Evolutionary conservation across 1,284 basidiomycete species (phyloP).

Genomic region (Pseudozyma hubeiensis): DNA sequence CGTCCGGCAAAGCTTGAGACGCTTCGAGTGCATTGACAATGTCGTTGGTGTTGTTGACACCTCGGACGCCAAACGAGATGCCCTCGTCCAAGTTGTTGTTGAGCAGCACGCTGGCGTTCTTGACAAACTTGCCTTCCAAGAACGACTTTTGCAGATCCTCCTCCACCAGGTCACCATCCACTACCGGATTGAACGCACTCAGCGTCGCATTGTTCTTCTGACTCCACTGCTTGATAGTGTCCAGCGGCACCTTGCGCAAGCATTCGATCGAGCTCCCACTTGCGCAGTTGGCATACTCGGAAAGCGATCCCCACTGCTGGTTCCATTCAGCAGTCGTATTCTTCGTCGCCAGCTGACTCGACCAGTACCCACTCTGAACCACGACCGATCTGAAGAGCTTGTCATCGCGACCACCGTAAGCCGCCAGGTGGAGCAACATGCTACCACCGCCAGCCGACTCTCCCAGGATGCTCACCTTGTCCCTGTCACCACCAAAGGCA

Average conservation of each 20-base stretch:
- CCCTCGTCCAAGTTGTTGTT: constrained; percentile 37
- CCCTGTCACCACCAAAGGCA: constrained; percentile 47
- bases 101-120: constrained; percentile 11
- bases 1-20: constrained; percentile 16
- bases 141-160: constrained; percentile 35
- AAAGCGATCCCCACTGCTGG: constrained; percentile 15
- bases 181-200: constrained; percentile 13
- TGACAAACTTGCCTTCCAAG: constrained; percentile 24
- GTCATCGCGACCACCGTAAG: constrained; percentile 28
- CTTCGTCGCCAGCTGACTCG: constrained; percentile 9
- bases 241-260: constrained; percentile 23
- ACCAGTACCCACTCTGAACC: constrained; percentile 30
- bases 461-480: constrained; percentile 42
- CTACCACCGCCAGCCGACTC: constrained; percentile 47
- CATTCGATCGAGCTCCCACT: constrained; percentile 17
- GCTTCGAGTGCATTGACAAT: constrained; percentile 18
- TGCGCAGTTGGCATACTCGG: constrained; percentile 11
- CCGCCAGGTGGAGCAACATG: constrained; percentile 33
- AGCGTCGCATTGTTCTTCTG: neutral
- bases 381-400: constrained; percentile 15
- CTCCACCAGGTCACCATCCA: constrained; percentile 34
- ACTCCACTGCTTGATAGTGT: constrained; percentile 34
- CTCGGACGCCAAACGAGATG: constrained; percentile 31
- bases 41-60: constrained; percentile 28
- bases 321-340: constrained; percentile 11